Conservation (phyloP, 108 stramenopile genomes). For the Fistulifera pelliculosa region DNA sequence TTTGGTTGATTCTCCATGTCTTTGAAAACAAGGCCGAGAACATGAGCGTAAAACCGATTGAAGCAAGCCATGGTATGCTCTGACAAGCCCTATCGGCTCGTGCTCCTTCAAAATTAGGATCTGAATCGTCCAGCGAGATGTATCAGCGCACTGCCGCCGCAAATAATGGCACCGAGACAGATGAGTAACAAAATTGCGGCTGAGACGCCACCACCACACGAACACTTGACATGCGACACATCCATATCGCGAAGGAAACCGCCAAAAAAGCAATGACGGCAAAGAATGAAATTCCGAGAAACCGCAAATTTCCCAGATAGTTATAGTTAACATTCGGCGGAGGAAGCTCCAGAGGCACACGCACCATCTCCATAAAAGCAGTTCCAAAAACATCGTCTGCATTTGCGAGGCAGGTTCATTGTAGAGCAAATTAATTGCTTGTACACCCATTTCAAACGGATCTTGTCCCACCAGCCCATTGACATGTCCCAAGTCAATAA, state of each 20-base stretch:
- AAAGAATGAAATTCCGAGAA: slow-evolving; percentile 6
- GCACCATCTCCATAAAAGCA: slow-evolving; percentile 7
- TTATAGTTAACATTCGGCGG: slow-evolving; percentile 18
- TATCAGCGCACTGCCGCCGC: slow-evolving; percentile 19
- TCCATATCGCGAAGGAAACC: slow-evolving; percentile 1
- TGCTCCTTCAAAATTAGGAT: slow-evolving; percentile 12
- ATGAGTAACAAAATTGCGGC: slow-evolving; percentile 47
- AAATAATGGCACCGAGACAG: slow-evolving; percentile 41
- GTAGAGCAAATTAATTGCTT: neutral
- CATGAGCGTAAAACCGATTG: slow-evolving; percentile 30
- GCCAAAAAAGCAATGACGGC: neutral
- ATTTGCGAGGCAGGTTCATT: neutral
- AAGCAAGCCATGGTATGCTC: slow-evolving; percentile 28
- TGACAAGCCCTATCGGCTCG: slow-evolving; percentile 21
- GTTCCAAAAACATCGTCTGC: slow-evolving; percentile 2
- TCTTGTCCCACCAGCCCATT: slow-evolving; percentile 30
- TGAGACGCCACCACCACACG: slow-evolving; percentile 30
- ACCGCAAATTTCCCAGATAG: slow-evolving; percentile 12
- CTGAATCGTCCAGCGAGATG: slow-evolving; percentile 37
- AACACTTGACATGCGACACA: neutral
- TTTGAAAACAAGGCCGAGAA: slow-evolving; percentile 46
- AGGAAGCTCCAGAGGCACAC: slow-evolving; percentile 26
- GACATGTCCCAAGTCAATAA: slow-evolving; percentile 16
- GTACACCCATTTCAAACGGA: slow-evolving; percentile 21
- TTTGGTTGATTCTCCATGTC: slow-evolving; percentile 38